Conservation (phyloP, 2,329 filamentous ascomycete species). For the Calycina herbarum region DNA sequence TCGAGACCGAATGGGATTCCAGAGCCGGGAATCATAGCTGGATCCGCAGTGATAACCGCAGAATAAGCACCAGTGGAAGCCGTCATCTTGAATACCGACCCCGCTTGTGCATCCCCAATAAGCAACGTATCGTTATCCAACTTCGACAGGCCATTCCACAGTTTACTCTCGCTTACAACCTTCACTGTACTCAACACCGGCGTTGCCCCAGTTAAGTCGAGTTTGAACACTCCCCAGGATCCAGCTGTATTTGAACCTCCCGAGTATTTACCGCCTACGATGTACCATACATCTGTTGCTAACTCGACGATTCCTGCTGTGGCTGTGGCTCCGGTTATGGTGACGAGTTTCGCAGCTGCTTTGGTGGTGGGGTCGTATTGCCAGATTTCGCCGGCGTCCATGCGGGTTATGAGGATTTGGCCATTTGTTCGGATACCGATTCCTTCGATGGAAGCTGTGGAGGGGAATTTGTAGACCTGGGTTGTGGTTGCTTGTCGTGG, state of each 20-base stretch:
- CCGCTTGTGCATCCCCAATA: neutral
- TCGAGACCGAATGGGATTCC: constrained; percentile 19
- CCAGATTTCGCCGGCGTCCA: constrained; percentile 16
- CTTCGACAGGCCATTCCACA: neutral
- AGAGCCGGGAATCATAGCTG: neutral
- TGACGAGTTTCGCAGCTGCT: constrained; percentile 3
- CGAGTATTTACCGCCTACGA: constrained; percentile 14
- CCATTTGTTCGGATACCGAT: constrained; percentile 14
- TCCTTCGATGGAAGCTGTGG: constrained; percentile 9
- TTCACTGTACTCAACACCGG: neutral
- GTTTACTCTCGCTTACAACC: neutral
- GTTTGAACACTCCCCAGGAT: constrained; percentile 12
- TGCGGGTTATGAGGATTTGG: constrained; percentile 14
- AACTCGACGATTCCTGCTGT: constrained; percentile 17
- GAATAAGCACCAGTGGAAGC: neutral
- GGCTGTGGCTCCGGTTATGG: constrained; percentile 6
- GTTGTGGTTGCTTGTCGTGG: constrained; percentile 11
- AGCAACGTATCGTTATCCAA: neutral
- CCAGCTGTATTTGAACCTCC: constrained; percentile 6
- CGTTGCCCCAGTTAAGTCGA: neutral
- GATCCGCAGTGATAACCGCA: neutral
- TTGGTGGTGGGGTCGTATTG: constrained; percentile 10
- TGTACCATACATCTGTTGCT: constrained; percentile 14
- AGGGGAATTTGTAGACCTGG: constrained; percentile 11
- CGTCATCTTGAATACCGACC: neutral